Conservation (phyloP, 805 yeast species). For the Middelhovenomyces tepae region DNA sequence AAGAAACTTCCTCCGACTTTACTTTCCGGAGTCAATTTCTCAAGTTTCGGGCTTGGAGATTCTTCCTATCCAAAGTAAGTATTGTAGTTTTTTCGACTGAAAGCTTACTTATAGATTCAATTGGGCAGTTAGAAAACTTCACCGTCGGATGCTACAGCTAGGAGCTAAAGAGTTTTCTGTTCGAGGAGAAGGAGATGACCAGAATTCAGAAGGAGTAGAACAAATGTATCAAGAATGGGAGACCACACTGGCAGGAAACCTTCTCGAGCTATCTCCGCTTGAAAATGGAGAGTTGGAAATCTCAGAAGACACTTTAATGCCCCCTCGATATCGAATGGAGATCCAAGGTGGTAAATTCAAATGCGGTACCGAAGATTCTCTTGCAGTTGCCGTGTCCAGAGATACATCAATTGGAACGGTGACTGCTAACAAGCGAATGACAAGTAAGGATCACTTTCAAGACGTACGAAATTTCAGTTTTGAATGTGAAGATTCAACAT, state of each 20-base stretch:
- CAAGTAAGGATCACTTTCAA: constrained; percentile 71
- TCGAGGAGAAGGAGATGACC: constrained; percentile 87
- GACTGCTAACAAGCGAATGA: constrained; percentile 47
- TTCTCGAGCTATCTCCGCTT: constrained; percentile 19
- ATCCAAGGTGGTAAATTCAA: constrained; percentile 26
- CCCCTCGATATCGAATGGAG: constrained; percentile 29
- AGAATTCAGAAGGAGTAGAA: constrained; percentile 61
- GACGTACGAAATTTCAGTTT: constrained; percentile 67
- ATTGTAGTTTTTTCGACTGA: too few species aligned
- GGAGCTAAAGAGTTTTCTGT: constrained; percentile 68
- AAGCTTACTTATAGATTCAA: too few species aligned
- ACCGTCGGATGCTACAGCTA: constrained; percentile 65
- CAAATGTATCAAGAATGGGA: constrained; percentile 74
- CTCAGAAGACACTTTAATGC: constrained; percentile 30
- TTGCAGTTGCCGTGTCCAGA: constrained; percentile 27
- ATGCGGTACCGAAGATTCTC: constrained; percentile 25
- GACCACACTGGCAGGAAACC: constrained; percentile 32
- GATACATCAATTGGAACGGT: constrained; percentile 37
- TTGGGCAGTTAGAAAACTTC: constrained; percentile 78
- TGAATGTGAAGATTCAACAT: constrained; percentile 20
- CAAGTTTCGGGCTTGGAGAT: constrained; percentile 89
- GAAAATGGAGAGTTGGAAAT: constrained; percentile 21
- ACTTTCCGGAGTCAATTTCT: constrained; percentile 50
- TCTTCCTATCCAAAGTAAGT: constrained; percentile 83
- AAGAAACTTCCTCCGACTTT: constrained; percentile 55